Evolutionary conservation across 2,329 filamentous ascomycete genomes (phyloP).

Genomic region (Fusarium vanettenii): DNA sequence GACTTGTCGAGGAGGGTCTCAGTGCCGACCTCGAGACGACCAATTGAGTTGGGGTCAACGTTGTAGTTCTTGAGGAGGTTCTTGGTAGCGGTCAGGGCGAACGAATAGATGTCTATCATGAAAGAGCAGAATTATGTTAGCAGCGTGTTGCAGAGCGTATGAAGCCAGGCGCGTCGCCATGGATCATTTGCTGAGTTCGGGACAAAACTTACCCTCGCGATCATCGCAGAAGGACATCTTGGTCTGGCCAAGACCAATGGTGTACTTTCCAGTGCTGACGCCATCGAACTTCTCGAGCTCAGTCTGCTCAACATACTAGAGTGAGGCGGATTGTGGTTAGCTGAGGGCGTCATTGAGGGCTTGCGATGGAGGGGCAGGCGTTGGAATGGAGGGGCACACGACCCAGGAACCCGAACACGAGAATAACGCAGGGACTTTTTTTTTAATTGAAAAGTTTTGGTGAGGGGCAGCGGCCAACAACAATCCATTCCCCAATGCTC

Average conservation of each 20-base stretch:
- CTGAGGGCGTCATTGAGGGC: constrained; percentile 36
- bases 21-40: constrained; percentile 85
- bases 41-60: constrained; percentile 81
- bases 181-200: constrained; percentile 13
- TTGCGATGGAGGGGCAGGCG: constrained; percentile 39
- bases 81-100: constrained; percentile 81
- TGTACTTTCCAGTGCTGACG: constrained; percentile 85
- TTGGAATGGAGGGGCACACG: constrained; percentile 42
- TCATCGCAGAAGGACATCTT: constrained; percentile 95
- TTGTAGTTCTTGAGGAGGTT: constrained; percentile 86
- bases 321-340: constrained; percentile 39
- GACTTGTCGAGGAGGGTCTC: constrained; percentile 91
- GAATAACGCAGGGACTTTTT: constrained; percentile 37
- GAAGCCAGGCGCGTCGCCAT: constrained; percentile 19
- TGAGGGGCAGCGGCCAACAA: constrained; percentile 36
- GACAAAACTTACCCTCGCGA: constrained; percentile 73
- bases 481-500: constrained; percentile 13
- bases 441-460: constrained; percentile 27
- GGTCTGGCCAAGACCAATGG: constrained; percentile 89
- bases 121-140: constrained; percentile 20
- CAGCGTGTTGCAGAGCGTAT: neutral
- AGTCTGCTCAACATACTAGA: constrained; percentile 83
- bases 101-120: constrained; percentile 83
- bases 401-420: constrained; percentile 32
- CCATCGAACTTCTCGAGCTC: constrained; percentile 91